phyloP scores from a whole-genome alignment of 2,329 filamentous ascomycete species.

The Beauveria scarabaeidicola region DNA sequence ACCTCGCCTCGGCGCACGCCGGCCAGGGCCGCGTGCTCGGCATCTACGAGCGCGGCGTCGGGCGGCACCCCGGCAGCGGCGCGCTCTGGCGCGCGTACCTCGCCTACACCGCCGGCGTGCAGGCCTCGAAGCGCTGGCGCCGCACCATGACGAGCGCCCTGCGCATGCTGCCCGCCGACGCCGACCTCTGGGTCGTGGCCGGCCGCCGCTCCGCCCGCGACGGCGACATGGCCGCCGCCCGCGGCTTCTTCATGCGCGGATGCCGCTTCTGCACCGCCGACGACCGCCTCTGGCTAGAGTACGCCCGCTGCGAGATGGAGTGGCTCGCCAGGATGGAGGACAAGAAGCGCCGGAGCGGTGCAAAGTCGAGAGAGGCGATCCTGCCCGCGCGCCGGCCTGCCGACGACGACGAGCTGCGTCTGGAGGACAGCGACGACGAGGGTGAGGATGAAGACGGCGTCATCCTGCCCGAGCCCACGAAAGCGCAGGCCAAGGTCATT shows the following conservation, averaged over 20 bases:
- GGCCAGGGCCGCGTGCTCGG: constrained; percentile 80
- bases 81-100: constrained; percentile 87
- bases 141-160: constrained; percentile 59
- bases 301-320: constrained; percentile 84
- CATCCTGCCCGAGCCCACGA: constrained; percentile 37
- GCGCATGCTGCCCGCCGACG: constrained; percentile 75
- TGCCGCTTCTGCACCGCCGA: constrained; percentile 79
- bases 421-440: constrained; percentile 36
- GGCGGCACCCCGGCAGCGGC: constrained; percentile 73
- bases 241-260: constrained; percentile 80
- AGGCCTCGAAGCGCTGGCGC: constrained; percentile 58
- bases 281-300: constrained; percentile 75
- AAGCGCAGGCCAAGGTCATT: constrained; percentile 34
- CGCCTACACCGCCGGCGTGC: constrained; percentile 64
- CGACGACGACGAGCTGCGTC: constrained; percentile 39
- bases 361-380: constrained; percentile 41
- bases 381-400: constrained; percentile 27
- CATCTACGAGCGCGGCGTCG: constrained; percentile 78
- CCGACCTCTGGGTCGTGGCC: constrained; percentile 80
- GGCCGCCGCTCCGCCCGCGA: constrained; percentile 68
- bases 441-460: constrained; percentile 33
- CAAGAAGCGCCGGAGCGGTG: constrained; percentile 48
- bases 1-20: constrained; percentile 54
- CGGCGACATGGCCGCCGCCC: constrained; percentile 78
- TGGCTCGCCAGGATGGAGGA: constrained; percentile 77